Percentiles rank a stretch among this genome's conserved stretches.
Evolutionary conservation across 2,329 filamentous ascomycete genomes (phyloP).

Genomic region (Epichloe typhina): DNA sequence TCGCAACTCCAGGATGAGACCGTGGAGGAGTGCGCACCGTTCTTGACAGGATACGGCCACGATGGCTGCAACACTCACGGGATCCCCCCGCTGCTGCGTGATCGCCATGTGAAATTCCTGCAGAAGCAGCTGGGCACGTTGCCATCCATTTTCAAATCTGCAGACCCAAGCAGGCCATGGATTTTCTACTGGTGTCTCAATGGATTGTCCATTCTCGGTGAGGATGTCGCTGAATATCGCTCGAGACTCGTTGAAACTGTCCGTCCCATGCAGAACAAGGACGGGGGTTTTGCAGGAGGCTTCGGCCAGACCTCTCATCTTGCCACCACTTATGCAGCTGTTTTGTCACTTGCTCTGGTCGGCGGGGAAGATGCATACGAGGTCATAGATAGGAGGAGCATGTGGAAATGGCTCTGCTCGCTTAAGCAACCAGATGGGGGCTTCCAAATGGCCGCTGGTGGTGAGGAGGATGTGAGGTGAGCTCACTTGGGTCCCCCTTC

Average conservation of each 20-base stretch:
- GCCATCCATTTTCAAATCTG: constrained; percentile 54
- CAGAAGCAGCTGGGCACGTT: constrained; percentile 45
- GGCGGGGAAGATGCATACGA: constrained; percentile 62
- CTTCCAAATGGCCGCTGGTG: constrained; percentile 76
- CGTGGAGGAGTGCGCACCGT: constrained; percentile 53
- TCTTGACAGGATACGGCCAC: constrained; percentile 43
- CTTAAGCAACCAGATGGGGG: constrained; percentile 81
- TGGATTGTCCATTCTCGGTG: constrained; percentile 61
- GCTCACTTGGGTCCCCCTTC: not conserved
- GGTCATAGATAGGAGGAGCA: constrained; percentile 63
- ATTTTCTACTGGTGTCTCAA: constrained; percentile 85
- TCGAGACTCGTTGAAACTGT: constrained; percentile 62
- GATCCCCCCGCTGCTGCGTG: constrained; percentile 59
- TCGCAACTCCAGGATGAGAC: constrained; percentile 57
- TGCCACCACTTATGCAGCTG: constrained; percentile 74
- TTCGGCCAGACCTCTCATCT: constrained; percentile 81
- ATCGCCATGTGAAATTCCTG: constrained; percentile 49
- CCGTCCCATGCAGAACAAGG: constrained; percentile 64
- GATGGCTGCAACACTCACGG: constrained; percentile 54
- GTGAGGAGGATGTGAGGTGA: constrained; percentile 83
- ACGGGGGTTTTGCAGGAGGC: constrained; percentile 87
- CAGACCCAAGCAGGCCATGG: constrained; percentile 88
- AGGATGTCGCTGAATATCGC: constrained; percentile 56
- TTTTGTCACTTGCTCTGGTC: constrained; percentile 67
- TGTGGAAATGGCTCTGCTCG: constrained; percentile 83